Conservation (phyloP, 768 basidiomycete species). For the Calvatia gigantea region DNA sequence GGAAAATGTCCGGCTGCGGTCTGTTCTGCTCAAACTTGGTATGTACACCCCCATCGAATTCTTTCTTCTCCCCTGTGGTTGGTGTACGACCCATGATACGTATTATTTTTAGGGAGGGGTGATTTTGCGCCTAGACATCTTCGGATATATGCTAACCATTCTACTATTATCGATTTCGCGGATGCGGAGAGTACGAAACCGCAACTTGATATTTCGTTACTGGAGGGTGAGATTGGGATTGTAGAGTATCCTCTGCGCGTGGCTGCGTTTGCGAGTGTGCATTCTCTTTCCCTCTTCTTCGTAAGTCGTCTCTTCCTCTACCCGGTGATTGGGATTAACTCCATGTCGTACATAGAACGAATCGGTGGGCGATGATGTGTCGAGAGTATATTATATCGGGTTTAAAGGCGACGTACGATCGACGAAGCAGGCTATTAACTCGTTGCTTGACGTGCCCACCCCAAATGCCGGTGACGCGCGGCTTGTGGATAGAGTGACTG, state of each 20-base stretch:
- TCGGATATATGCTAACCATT: constrained; percentile 69
- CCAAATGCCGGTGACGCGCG: constrained; percentile 74
- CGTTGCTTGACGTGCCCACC: constrained; percentile 73
- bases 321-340: constrained; percentile 9
- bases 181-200: constrained; percentile 69
- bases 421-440: constrained; percentile 52
- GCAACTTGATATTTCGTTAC: constrained; percentile 65
- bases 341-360: constrained; percentile 45
- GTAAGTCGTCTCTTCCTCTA: constrained; percentile 41
- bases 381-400: constrained; percentile 75
- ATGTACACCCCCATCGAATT: constrained; percentile 16
- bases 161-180: constrained; percentile 73
- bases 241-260: constrained; percentile 77
- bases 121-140: constrained; percentile 74
- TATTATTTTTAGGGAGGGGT: constrained; percentile 63
- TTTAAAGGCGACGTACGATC: constrained; percentile 73
- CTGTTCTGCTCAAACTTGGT: constrained; percentile 77
- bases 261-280: constrained; percentile 74
- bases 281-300: constrained; percentile 73
- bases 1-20: constrained; percentile 72
- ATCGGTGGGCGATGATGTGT: constrained; percentile 58
- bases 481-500: constrained; percentile 53
- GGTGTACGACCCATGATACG: constrained; percentile 1
- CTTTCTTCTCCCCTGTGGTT: too few relatives aligned
- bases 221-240: constrained; percentile 65